Percentiles rank a stretch among this genome's conserved stretches.
Evolutionary conservation across 768 basidiomycete genomes (phyloP).

Genomic region (Lentinula aciculospora): DNA sequence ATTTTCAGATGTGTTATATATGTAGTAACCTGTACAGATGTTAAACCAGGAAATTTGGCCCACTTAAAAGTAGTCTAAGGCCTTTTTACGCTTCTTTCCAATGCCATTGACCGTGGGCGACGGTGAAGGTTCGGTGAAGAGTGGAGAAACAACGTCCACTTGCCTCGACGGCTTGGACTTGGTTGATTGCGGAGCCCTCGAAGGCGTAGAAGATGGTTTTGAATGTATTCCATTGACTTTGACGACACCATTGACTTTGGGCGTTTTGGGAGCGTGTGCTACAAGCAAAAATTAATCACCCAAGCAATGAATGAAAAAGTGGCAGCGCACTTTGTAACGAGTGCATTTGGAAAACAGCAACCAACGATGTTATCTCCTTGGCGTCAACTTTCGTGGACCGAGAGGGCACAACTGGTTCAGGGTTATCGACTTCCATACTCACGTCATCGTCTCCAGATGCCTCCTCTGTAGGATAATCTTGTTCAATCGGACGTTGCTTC

Average conservation of each 20-base stretch:
- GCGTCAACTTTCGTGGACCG: slow-evolving; percentile 36
- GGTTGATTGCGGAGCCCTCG: slow-evolving; percentile 4
- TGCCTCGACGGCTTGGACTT: slow-evolving; percentile 7
- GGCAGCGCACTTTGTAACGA: slow-evolving; percentile 21
- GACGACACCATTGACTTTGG: slow-evolving; percentile 9
- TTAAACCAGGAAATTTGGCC: background rate
- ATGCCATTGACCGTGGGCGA: slow-evolving; percentile 32
- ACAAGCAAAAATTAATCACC: slow-evolving; percentile 24
- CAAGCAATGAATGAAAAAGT: background rate
- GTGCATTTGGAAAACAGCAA: slow-evolving; percentile 57
- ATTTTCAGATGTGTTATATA: background rate
- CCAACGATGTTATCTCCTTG: slow-evolving; percentile 53
- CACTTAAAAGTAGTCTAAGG: slow-evolving; percentile 19
- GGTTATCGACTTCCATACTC: slow-evolving; percentile 38
- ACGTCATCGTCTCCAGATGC: slow-evolving; percentile 29
- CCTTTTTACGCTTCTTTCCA: slow-evolving; percentile 56
- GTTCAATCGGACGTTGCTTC: slow-evolving; percentile 16
- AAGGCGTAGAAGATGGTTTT: slow-evolving; percentile 1
- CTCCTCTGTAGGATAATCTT: slow-evolving; percentile 4
- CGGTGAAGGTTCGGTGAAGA: slow-evolving; percentile 3
- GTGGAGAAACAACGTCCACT: slow-evolving; percentile 12
- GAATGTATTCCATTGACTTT: background rate
- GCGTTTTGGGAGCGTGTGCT: background rate
- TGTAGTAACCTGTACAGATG: background rate
- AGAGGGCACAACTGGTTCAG: slow-evolving; percentile 16